These are phyloP conservation scores for Knoxdaviesia proteae DNA, from an alignment of 2,329 filamentous ascomycete species.

Conservation along the genomic window DNA sequence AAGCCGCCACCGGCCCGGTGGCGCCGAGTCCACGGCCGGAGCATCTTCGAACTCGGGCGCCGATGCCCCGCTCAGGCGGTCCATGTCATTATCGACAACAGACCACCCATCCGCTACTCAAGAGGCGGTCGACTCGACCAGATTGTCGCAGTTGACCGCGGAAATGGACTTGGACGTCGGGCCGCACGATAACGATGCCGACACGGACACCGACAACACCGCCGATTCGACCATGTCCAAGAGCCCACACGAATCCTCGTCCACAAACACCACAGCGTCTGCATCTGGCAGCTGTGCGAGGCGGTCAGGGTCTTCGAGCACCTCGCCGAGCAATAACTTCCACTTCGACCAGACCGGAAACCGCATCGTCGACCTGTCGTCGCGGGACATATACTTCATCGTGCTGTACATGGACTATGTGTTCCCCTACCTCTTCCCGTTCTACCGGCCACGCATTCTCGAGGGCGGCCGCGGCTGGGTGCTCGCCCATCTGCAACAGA, in stretches of 20 bases:
- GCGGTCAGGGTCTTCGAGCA: too few species aligned
- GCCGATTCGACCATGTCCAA: constrained; percentile 4
- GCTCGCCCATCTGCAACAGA: constrained; percentile 32
- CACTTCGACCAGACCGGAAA: too few species aligned
- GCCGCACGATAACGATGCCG: constrained; percentile 7
- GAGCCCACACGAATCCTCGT: background rate
- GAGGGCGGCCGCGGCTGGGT: constrained; percentile 40
- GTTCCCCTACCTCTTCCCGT: constrained; percentile 41
- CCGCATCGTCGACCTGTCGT: background rate
- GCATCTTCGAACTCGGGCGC: constrained; percentile 11
- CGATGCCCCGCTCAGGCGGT: background rate
- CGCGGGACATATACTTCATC: constrained; percentile 16
- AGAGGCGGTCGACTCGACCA: too few species aligned
- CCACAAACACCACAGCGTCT: too few species aligned
- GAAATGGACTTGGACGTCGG: background rate
- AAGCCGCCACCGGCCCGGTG: constrained; percentile 17
- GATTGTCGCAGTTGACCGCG: background rate
- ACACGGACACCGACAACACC: constrained; percentile 10
- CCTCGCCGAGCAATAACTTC: too few species aligned
- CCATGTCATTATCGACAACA: too few species aligned
- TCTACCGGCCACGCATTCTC: constrained; percentile 34
- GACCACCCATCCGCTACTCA: too few species aligned
- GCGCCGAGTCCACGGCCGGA: background rate
- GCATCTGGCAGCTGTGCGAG: too few species aligned
- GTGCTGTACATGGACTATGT: constrained; percentile 42